Percentiles rank a stretch among this genome's conserved stretches.
Conservation (phyloP, 257 asterid genomes). For the Anisodus tanguticus region DNA sequence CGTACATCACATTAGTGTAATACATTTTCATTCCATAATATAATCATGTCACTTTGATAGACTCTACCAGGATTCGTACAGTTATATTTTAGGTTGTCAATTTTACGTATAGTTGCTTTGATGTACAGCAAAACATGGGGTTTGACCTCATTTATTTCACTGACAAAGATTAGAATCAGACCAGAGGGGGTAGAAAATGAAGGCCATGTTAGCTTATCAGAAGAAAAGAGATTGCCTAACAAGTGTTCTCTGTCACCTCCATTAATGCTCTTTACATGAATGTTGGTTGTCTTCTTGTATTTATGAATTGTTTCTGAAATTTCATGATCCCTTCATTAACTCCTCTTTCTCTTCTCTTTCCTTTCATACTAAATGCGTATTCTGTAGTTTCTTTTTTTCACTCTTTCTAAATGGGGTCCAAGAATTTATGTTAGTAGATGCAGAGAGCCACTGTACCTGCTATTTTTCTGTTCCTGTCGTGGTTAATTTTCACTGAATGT, state of each 20-base stretch:
- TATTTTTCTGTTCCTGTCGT: background rate
- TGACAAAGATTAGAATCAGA: background rate
- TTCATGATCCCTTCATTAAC: constrained; percentile 24
- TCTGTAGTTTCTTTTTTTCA: background rate
- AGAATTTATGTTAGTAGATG: constrained; percentile 1
- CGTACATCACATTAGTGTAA: too few relatives aligned
- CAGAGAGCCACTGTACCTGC: background rate
- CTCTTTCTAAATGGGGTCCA: background rate
- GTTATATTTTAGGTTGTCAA: background rate
- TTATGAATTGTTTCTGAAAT: constrained; percentile 11
- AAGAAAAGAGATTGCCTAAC: constrained; percentile 20
- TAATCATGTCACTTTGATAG: background rate
- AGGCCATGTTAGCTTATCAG: constrained; percentile 4
- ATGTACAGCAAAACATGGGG: background rate
- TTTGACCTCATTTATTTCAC: constrained; percentile 2
- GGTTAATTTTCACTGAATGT: too few relatives aligned
- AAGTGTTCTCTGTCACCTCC: constrained; percentile 20
- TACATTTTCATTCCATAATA: too few relatives aligned
- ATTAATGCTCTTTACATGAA: background rate
- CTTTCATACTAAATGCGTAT: constrained; percentile 31
- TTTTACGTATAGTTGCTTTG: background rate
- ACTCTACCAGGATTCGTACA: background rate
- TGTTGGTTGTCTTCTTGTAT: background rate
- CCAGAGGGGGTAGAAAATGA: background rate
- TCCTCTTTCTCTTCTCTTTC: constrained; percentile 9